Evolutionary conservation across 2,329 filamentous ascomycete genomes (phyloP).

Genomic region (Meredithiella fracta): DNA sequence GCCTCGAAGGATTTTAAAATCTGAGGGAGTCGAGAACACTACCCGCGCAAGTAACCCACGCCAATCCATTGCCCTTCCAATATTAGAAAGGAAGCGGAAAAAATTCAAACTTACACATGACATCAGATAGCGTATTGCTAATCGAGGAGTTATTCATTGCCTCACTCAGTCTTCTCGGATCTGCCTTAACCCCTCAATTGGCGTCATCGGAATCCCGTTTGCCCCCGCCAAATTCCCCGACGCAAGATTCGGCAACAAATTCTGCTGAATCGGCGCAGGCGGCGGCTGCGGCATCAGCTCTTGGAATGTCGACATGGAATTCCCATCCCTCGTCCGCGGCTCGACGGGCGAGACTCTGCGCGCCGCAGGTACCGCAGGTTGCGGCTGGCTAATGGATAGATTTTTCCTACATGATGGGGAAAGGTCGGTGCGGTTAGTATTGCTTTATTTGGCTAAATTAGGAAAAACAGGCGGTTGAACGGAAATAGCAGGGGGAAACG

Average conservation of each 20-base stretch:
- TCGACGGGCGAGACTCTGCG: background rate
- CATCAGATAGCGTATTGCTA: background rate
- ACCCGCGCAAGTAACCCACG: background rate
- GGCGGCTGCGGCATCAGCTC: background rate
- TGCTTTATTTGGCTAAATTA: background rate
- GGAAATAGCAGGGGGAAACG: slow-evolving; percentile 1
- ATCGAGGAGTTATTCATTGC: background rate
- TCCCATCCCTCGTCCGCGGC: background rate
- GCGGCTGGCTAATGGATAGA: background rate
- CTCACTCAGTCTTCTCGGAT: background rate
- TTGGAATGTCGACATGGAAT: background rate
- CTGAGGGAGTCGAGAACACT: background rate
- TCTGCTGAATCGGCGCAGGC: background rate
- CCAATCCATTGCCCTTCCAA: background rate
- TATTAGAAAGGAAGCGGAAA: background rate
- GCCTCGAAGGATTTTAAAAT: slow-evolving; percentile 21
- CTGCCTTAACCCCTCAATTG: background rate
- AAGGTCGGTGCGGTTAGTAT: slow-evolving; percentile 6
- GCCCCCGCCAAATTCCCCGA: background rate
- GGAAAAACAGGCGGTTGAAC: slow-evolving; percentile 2
- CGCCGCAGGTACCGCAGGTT: background rate
- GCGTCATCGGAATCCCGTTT: background rate
- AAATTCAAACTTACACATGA: background rate
- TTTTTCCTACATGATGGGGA: background rate
- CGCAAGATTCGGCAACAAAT: background rate